Evolutionary conservation across 164 flowering plant genomes (phyloP).

Genomic region (Cinnamomum chago): DNA sequence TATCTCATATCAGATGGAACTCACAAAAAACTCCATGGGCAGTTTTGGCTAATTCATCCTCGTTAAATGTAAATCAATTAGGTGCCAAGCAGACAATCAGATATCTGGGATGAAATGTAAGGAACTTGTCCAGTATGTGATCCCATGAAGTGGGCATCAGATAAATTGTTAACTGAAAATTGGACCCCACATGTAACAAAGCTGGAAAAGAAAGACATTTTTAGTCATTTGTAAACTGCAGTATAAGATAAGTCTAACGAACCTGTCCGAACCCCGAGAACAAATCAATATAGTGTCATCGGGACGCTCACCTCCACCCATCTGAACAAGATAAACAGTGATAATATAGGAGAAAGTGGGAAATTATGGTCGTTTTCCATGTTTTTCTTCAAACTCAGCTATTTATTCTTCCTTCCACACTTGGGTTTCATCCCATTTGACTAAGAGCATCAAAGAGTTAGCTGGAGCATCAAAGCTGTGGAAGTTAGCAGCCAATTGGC

Average conservation of each 20-base stretch:
- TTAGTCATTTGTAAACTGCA: background rate
- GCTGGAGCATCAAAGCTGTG: slow-evolving; percentile 10
- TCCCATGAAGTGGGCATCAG: background rate
- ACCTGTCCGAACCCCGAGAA: slow-evolving; percentile 96
- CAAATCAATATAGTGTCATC: slow-evolving; percentile 81
- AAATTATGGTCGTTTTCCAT: background rate
- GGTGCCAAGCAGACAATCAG: too few relatives aligned
- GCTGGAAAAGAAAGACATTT: background rate
- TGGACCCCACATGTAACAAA: background rate
- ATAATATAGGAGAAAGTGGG: slow-evolving; percentile 8
- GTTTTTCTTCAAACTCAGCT: slow-evolving; percentile 2
- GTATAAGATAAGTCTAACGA: slow-evolving; percentile 7
- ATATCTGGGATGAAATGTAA: too few relatives aligned
- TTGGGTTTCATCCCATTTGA: slow-evolving; percentile 13
- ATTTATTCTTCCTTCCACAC: slow-evolving; percentile 2
- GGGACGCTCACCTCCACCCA: slow-evolving; percentile 89
- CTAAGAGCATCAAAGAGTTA: slow-evolving; percentile 4
- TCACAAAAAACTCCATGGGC: background rate
- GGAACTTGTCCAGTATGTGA: too few relatives aligned
- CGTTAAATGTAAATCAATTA: background rate
- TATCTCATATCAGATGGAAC: too few relatives aligned
- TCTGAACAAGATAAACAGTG: slow-evolving; percentile 45
- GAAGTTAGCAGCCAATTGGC: slow-evolving; percentile 2
- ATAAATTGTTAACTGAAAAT: background rate
- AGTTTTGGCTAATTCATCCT: too few relatives aligned